Percentiles rank a stretch among this genome's conserved stretches.
phyloP scores from a whole-genome alignment of 2,329 filamentous ascomycete genomes.

The Hypoxylon rubiginosum region DNA sequence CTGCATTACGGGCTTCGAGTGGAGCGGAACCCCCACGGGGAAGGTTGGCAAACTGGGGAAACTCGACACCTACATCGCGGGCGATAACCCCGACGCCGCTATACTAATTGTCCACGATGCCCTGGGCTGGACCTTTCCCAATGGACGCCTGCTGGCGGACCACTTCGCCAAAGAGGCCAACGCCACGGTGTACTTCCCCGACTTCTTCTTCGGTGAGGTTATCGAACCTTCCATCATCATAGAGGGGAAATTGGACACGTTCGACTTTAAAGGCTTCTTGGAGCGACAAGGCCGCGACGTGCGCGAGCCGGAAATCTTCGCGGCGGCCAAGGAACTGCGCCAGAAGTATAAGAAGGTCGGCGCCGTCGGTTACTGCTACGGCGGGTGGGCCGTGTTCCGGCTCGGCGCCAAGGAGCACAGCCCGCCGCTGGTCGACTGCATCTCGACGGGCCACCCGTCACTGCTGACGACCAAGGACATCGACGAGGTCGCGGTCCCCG shows the following conservation, averaged over 20 bases:
- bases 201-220: constrained; percentile 56
- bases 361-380: constrained; percentile 62
- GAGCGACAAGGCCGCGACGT: constrained; percentile 54
- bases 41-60: constrained; percentile 53
- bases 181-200: constrained; percentile 61
- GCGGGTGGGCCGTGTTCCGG: constrained; percentile 61
- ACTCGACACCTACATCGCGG: constrained; percentile 57
- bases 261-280: constrained; percentile 57
- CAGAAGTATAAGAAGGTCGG: constrained; percentile 54
- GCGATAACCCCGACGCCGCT: constrained; percentile 50
- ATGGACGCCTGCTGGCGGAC: constrained; percentile 62
- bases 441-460: constrained; percentile 59
- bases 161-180: constrained; percentile 60
- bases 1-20: constrained; percentile 57
- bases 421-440: constrained; percentile 58
- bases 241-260: constrained; percentile 47
- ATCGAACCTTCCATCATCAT: constrained; percentile 47
- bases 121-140: constrained; percentile 61
- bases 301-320: constrained; percentile 56
- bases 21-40: constrained; percentile 58
- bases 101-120: constrained; percentile 57
- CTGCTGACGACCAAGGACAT: constrained; percentile 59
- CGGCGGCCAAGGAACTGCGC: constrained; percentile 52
- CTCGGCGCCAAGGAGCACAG: constrained; percentile 53
- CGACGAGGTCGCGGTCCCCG: constrained; percentile 58